Conservation (phyloP, 768 basidiomycete species). For the Lentinula aciculospora region DNA sequence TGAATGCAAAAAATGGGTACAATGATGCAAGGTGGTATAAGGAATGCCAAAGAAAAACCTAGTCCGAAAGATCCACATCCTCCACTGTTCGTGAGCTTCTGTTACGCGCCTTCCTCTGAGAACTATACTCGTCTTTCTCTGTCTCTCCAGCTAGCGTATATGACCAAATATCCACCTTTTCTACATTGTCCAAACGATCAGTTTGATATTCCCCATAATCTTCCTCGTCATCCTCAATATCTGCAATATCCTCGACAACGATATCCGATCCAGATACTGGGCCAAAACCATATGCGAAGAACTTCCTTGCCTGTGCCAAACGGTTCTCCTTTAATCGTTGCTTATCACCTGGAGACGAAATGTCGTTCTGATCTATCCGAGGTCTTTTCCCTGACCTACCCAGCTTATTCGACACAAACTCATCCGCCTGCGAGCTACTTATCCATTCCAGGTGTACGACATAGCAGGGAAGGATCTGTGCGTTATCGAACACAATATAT, state of each 20-base stretch:
- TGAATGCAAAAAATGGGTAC: no score
- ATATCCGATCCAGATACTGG: conserved; percentile 5
- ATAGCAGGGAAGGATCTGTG: conserved; percentile 8
- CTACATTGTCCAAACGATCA: conserved; percentile 5
- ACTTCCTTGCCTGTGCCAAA: conserved; percentile 6
- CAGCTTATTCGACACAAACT: neutral
- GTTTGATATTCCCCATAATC: conserved; percentile 9
- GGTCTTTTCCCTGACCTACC: conserved; percentile 2
- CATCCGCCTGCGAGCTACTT: neutral
- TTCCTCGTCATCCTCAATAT: conserved; percentile 10
- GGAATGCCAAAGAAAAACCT: neutral
- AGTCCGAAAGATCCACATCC: neutral
- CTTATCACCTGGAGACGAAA: conserved; percentile 6
- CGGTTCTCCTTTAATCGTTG: conserved; percentile 6
- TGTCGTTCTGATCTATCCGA: neutral
- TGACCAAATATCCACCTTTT: conserved; percentile 5
- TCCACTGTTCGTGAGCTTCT: neutral
- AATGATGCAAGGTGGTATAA: neutral
- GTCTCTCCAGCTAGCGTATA: conserved; percentile 4
- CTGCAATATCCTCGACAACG: conserved; percentile 7
- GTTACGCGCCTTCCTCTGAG: neutral
- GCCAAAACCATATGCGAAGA: conserved; percentile 9
- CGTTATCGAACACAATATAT: conserved; percentile 9
- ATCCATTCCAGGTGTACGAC: conserved; percentile 7
- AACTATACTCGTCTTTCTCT: conserved; percentile 1